A percentile compares a stretch with the other conserved stretches of the same genome.
Evolutionary conservation across 371 early-diverging fungal genomes (phyloP).

Genomic region (Mucor piriformis): DNA sequence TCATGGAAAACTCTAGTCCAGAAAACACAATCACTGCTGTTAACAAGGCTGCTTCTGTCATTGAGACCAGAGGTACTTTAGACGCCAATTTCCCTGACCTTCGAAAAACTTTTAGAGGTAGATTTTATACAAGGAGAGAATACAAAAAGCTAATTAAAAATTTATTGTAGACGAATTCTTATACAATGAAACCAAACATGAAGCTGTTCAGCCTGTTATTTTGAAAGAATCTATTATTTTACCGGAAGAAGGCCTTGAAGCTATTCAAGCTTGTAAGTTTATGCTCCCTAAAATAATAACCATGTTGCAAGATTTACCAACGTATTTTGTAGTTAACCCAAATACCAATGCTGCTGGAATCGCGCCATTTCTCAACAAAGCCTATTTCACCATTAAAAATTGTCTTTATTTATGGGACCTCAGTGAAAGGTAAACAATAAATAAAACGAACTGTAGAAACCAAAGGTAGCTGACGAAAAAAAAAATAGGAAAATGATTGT

Average conservation of each 20-base stretch:
- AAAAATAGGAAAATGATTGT: conserved; percentile 62
- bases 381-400: conserved; percentile 89
- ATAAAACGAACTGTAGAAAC: background rate
- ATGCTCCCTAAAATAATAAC: background rate
- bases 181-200: background rate
- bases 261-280: conserved; percentile 15
- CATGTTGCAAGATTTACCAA: background rate
- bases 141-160: background rate
- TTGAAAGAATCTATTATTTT: conserved; percentile 12
- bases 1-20: conserved; percentile 17
- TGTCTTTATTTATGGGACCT: conserved; percentile 89
- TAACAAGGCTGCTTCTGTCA: conserved; percentile 5
- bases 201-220: conserved; percentile 2
- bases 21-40: conserved; percentile 13
- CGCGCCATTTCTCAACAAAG: conserved; percentile 80
- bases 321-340: conserved; percentile 24
- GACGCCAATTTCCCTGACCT: conserved; percentile 32
- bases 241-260: conserved; percentile 8
- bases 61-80: conserved; percentile 17
- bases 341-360: conserved; percentile 34
- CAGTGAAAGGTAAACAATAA: conserved; percentile 52
- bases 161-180: conserved; percentile 1
- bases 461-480: background rate
- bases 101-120: conserved; percentile 25
- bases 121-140: background rate